Conservation (phyloP, 139 green algal genomes). For the Penium margaritaceum region DNA sequence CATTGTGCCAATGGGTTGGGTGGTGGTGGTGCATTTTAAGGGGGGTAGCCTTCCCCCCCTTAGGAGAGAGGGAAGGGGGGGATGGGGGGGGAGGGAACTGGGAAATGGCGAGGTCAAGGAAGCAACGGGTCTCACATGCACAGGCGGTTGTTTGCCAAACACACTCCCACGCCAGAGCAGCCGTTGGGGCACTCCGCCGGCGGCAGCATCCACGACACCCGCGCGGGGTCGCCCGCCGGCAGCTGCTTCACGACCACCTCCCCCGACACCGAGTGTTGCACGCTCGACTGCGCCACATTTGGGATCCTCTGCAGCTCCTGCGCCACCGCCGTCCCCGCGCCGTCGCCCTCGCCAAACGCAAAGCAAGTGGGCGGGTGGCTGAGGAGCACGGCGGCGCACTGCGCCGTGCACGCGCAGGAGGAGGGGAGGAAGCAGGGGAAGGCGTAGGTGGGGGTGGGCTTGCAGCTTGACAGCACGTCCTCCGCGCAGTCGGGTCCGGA, state of each 20-base stretch:
- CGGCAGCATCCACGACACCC: neutral
- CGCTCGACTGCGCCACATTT: too few species aligned
- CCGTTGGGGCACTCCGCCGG: neutral
- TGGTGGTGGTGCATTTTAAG: neutral
- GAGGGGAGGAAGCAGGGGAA: neutral
- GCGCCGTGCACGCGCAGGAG: neutral
- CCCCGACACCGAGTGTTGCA: too few species aligned
- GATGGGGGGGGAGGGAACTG: too few species aligned
- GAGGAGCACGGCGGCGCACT: neutral
- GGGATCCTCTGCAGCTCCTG: neutral
- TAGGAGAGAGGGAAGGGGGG: too few species aligned
- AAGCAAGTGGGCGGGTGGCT: neutral
- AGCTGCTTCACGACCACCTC: neutral
- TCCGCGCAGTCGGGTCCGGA: neutral
- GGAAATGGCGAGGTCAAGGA: too few species aligned
- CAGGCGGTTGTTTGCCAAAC: neutral
- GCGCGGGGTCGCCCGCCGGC: neutral
- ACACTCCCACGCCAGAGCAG: slow-evolving; percentile 5
- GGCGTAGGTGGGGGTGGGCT: neutral
- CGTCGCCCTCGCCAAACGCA: too few species aligned
- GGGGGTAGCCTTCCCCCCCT: too few species aligned
- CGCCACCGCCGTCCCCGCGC: neutral
- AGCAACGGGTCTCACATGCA: neutral
- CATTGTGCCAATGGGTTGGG: neutral
- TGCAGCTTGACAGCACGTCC: neutral